Evolutionary conservation across 2,329 filamentous ascomycete species (phyloP).

Genomic region (Fusarium decemcellulare): DNA sequence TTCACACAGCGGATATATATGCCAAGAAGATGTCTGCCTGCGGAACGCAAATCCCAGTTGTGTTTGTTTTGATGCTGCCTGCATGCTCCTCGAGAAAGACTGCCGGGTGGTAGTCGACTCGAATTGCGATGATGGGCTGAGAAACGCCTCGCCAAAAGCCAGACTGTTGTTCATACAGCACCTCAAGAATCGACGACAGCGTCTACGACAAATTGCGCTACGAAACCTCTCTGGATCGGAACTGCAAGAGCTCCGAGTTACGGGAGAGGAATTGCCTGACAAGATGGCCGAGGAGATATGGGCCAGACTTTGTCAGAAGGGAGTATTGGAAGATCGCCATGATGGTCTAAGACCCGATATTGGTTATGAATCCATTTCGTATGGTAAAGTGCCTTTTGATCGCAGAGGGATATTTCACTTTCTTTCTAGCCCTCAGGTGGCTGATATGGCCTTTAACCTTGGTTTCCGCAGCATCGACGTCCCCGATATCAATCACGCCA

Average conservation of each 20-base stretch:
- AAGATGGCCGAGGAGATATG: background rate
- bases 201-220: background rate
- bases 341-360: background rate
- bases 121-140: fast-evolving
- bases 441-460: too few relatives aligned
- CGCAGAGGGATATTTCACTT: background rate
- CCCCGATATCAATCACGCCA: too few relatives aligned
- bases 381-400: background rate
- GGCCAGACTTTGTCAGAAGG: background rate
- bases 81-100: background rate
- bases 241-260: background rate
- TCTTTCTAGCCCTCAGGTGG: too few relatives aligned
- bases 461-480: too few relatives aligned
- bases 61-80: background rate
- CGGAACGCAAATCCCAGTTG: too few relatives aligned
- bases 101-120: background rate
- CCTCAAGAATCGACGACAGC: background rate
- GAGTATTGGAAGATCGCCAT: background rate
- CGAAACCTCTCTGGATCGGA: background rate
- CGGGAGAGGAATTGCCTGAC: background rate
- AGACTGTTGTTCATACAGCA: background rate
- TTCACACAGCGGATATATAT: too few relatives aligned
- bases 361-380: too few relatives aligned
- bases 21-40: background rate
- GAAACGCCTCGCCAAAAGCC: background rate